Conservation (phyloP, 108 stramenopile genomes). For the Pseudonitzschia multistriata region DNA sequence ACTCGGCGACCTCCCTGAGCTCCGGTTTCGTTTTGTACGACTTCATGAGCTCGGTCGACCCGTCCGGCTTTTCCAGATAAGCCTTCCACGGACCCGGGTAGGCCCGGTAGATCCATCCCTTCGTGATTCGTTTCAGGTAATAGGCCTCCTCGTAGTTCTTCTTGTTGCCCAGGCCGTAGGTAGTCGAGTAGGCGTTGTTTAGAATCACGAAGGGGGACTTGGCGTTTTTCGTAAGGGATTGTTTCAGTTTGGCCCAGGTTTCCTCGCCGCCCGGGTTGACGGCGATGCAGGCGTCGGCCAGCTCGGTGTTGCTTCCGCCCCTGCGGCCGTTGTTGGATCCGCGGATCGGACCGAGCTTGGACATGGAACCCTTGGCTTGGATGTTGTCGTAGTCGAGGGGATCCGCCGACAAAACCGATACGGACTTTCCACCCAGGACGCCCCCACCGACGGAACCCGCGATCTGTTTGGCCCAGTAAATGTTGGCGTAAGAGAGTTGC, state of each 20-base stretch:
- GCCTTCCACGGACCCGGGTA: conserved; percentile 89
- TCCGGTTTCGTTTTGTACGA: conserved; percentile 76
- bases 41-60: conserved; percentile 67
- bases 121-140: conserved; percentile 83
- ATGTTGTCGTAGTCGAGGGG: conserved; percentile 63
- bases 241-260: conserved; percentile 55
- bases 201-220: conserved; percentile 67
- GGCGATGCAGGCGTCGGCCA: conserved; percentile 57
- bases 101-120: conserved; percentile 81
- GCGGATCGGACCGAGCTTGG: conserved; percentile 19
- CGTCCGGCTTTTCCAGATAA: conserved; percentile 83
- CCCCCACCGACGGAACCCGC: conserved; percentile 55
- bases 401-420: conserved; percentile 74
- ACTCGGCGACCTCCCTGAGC: conserved; percentile 65
- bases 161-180: conserved; percentile 84
- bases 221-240: conserved; percentile 23
- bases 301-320: not conserved
- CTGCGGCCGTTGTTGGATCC: not conserved
- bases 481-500: conserved; percentile 79
- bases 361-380: conserved; percentile 49
- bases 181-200: conserved; percentile 82
- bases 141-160: conserved; percentile 77
- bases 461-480: conserved; percentile 88
- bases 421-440: conserved; percentile 55
- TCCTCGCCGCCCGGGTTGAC: conserved; percentile 88